Conservation (phyloP, 495 filamentous ascomycete genomes). For the Hyaloscypha variabilis region DNA sequence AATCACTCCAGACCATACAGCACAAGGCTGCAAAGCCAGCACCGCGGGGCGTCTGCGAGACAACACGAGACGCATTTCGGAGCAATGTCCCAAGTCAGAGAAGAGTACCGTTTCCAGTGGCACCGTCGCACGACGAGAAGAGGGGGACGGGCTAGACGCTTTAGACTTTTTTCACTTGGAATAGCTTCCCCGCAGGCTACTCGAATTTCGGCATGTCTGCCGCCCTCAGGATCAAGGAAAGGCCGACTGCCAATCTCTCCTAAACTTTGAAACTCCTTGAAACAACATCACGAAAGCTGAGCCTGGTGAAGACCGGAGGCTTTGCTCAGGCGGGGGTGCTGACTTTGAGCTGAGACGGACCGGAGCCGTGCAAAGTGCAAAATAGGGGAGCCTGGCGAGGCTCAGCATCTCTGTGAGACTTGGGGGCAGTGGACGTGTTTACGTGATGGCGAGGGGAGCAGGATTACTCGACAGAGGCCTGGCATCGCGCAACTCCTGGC, state of each 20-base stretch:
- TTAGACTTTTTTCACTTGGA: constrained; percentile 2
- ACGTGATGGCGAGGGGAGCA: constrained; percentile 8
- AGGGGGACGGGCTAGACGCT: background rate
- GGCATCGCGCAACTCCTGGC: background rate
- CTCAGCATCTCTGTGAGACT: background rate
- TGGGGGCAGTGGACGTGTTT: background rate
- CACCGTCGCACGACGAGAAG: background rate
- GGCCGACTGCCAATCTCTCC: background rate
- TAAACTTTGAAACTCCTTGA: background rate
- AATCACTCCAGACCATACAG: background rate
- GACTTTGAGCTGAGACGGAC: background rate
- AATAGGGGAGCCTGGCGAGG: background rate
- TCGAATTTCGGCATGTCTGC: constrained; percentile 10
- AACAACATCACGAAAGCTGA: background rate
- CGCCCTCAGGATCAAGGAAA: background rate
- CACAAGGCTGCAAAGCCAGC: background rate
- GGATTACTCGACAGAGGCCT: background rate
- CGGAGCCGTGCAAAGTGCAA: background rate
- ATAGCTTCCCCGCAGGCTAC: constrained; percentile 18
- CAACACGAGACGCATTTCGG: constrained; percentile 2
- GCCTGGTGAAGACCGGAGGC: background rate
- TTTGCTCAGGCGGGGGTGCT: background rate
- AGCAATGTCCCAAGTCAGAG: constrained; percentile 14
- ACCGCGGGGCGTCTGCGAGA: background rate
- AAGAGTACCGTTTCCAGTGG: background rate